phyloP scores from a whole-genome alignment of 345 rosid species.

The Eucalyptus fibrosa region DNA sequence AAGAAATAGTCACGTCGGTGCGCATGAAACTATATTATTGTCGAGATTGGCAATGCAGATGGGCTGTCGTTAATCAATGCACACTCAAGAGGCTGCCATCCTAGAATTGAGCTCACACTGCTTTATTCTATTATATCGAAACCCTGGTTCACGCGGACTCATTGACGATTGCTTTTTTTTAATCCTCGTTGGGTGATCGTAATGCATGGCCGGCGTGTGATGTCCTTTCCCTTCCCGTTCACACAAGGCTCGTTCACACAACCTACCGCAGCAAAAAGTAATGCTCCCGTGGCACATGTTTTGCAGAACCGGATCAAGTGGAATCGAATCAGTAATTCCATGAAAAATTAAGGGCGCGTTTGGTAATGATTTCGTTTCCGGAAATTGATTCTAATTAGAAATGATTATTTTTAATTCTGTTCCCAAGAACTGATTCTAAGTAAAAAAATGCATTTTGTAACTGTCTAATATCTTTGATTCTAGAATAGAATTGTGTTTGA shows the following conservation, averaged over 20 bases:
- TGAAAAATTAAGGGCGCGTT: not conserved
- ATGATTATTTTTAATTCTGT: too few relatives aligned
- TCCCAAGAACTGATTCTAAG: fast-evolving
- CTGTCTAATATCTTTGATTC: fast-evolving
- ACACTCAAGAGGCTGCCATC: not conserved
- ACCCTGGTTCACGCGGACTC: not conserved
- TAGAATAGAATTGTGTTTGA: too few relatives aligned
- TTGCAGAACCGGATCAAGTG: not conserved
- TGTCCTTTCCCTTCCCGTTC: not conserved
- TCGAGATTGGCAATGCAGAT: not conserved
- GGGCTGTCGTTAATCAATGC: not conserved
- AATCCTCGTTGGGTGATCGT: not conserved
- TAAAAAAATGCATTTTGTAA: too few relatives aligned
- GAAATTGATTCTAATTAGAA: fast-evolving
- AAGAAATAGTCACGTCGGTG: not conserved
- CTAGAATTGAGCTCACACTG: not conserved
- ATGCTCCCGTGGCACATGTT: not conserved
- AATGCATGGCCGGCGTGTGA: not conserved
- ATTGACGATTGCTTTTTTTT: not conserved
- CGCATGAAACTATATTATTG: not conserved
- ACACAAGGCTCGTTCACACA: not conserved
- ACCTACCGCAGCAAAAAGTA: not conserved
- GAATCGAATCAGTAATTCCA: not conserved
- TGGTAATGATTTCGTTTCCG: fast-evolving
- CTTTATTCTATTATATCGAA: not conserved